phyloP scores from a whole-genome alignment of 108 stramenopile species.

The Craspedostauros australis region DNA sequence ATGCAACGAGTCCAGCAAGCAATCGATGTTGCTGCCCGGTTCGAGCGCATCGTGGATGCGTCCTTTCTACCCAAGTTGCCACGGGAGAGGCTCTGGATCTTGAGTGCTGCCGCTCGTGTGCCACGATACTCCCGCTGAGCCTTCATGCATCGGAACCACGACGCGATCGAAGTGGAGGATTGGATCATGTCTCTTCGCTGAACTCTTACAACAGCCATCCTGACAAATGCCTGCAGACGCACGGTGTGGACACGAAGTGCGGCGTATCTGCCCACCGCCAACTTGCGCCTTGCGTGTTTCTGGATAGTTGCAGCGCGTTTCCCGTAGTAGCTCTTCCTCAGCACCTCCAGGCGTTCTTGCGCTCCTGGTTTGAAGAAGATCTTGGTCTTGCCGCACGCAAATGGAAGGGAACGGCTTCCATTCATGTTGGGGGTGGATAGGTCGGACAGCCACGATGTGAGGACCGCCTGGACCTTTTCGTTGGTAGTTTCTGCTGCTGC shows the following conservation, averaged over 20 bases:
- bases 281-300: slow-evolving; percentile 18
- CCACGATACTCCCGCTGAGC: too few species aligned
- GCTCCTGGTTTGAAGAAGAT: slow-evolving; percentile 82
- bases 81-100: too few species aligned
- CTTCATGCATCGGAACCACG: too few species aligned
- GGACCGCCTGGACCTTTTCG: slow-evolving; percentile 30
- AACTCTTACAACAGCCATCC: slow-evolving; percentile 1
- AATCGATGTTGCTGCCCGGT: too few species aligned
- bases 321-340: slow-evolving; percentile 41
- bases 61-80: too few species aligned
- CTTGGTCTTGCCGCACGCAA: slow-evolving; percentile 80
- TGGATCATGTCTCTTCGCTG: too few species aligned
- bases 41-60: too few species aligned
- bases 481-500: background rate
- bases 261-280: background rate
- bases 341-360: slow-evolving; percentile 65
- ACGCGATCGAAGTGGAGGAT: too few species aligned
- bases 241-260: background rate
- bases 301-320: slow-evolving; percentile 41
- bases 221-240: slow-evolving; percentile 4
- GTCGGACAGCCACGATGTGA: slow-evolving; percentile 14
- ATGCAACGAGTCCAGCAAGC: too few species aligned
- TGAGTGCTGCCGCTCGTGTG: too few species aligned
- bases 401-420: slow-evolving; percentile 21
- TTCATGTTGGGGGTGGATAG: background rate